Percentiles rank a stretch among this genome's conserved stretches.
These are phyloP conservation scores for Corylus avellana DNA, from an alignment of 306 rosid species.

Conservation along the genomic window DNA sequence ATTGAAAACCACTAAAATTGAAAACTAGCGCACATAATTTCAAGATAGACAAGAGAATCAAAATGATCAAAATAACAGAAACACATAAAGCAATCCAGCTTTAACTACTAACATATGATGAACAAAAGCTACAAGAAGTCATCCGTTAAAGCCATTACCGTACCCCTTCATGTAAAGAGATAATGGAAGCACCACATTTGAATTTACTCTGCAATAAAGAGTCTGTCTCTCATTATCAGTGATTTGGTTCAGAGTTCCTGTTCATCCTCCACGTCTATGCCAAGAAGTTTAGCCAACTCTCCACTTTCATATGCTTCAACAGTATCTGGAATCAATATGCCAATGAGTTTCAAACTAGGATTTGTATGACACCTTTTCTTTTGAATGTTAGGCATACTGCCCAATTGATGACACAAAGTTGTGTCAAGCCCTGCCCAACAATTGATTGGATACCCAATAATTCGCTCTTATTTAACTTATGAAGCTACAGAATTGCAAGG, in stretches of 20 bases:
- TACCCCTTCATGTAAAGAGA: not conserved
- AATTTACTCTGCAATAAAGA: not conserved
- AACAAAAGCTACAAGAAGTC: not conserved
- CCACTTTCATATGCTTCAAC: constrained; percentile 79
- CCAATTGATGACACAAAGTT: not conserved
- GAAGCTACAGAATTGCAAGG: not conserved
- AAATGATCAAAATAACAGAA: too few species aligned
- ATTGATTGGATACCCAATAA: not conserved
- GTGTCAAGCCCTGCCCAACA: not conserved
- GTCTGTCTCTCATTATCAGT: constrained; percentile 6
- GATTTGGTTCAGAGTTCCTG: constrained; percentile 58
- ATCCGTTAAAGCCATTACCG: not conserved
- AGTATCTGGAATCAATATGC: constrained; percentile 56
- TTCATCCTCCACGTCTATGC: constrained; percentile 38
- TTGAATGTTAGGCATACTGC: not conserved
- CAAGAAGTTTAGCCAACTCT: constrained; percentile 63
- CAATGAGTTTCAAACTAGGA: not conserved
- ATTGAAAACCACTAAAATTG: too few species aligned
- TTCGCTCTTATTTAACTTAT: not conserved
- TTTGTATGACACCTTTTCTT: not conserved
- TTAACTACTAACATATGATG: not conserved
- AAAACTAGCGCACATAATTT: too few species aligned
- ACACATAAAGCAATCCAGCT: not conserved
- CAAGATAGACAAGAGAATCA: too few species aligned
- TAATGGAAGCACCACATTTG: not conserved